Evolutionary conservation across 2,329 filamentous ascomycete species (phyloP), one percentile per base, ranked within the genome.

Genomic region (Colletotrichum sojae): DNA sequence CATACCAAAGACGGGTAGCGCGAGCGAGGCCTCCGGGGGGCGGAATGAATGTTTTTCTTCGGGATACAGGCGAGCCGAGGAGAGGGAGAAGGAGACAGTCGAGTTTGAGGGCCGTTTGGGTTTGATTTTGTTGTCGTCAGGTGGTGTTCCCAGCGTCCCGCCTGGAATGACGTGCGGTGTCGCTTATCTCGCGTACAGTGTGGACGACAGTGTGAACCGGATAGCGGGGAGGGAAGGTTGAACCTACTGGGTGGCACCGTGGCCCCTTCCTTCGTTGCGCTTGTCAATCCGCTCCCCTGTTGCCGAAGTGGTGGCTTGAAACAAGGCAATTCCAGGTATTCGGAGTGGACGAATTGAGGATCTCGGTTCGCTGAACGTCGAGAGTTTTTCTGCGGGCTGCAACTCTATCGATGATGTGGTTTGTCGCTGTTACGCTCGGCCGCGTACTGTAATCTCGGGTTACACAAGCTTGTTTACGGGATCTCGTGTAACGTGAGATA

Each of bases 311-410:
- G 63, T 53, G 48, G 31, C 20, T 22, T 64, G 60, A 68, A 60
- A 68, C 65, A 64, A 6, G 4, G 9, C 5, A 53, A 63, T 64
- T 64, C 65, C 60, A 68, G 60, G 60, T 58, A 64, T 39, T 51
- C 60, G 65, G 65, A 58, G 39, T 16, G 10, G 53, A 6, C 16
- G 54, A 46, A 36, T 36, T 10, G 31, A 10, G 31, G 31, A 36
- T 36, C 31, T 10, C 10, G 8, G 10, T 9, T 36, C 31, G 8
- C 8, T 36, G 31, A 36, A 36, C 10, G 8, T 36, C 10, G 31
- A 36, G 10, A 36, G 31, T 36, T 36, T 36, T 36, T 36, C 2
- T 31, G 8, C 40, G 9, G 18, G 55, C 45, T n/a, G 20, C 27
- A 25, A 22, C 20, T 22, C 10, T 18, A 6, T 16, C 18, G 15